Conservation (phyloP, 2,329 filamentous ascomycete genomes). For the Lachnellula subtilissima region DNA sequence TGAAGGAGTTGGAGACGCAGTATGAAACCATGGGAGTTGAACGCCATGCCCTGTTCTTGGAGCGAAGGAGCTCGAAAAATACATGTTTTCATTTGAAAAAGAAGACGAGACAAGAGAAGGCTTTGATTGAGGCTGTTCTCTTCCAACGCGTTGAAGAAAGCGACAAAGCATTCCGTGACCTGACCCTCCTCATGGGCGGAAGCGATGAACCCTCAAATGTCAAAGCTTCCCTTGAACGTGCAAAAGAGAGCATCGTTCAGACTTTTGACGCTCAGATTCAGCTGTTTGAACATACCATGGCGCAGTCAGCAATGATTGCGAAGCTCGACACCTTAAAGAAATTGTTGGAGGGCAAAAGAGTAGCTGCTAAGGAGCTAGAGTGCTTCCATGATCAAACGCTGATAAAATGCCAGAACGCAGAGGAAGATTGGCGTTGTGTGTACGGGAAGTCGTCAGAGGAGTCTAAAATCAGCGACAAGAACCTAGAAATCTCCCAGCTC, state of each 20-base stretch:
- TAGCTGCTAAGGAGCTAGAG: too few relatives aligned
- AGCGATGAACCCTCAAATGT: too few relatives aligned
- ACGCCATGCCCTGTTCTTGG: accelerated
- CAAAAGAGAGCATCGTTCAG: too few relatives aligned
- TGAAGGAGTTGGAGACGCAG: not conserved
- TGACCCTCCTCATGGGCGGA: not conserved
- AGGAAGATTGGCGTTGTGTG: not conserved
- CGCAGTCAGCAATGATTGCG: too few relatives aligned
- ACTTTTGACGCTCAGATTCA: too few relatives aligned
- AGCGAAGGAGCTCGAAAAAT: not conserved
- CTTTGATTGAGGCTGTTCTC: not conserved
- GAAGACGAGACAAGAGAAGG: not conserved
- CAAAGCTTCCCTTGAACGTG: too few relatives aligned
- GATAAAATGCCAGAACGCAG: not conserved
- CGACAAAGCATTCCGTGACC: not conserved
- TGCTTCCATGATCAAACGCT: too few relatives aligned
- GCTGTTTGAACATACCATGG: too few relatives aligned
- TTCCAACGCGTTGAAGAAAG: not conserved
- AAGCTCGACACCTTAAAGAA: too few relatives aligned
- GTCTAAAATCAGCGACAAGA: not conserved
- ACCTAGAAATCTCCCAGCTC: not conserved
- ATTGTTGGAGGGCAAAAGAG: too few relatives aligned
- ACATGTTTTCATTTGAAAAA: not conserved
- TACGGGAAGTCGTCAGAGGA: not conserved
- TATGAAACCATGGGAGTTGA: not conserved